Base-by-base conservation (phyloP, 1,284 basidiomycete species). In the Neotropicomus parvogracilis region DNA sequence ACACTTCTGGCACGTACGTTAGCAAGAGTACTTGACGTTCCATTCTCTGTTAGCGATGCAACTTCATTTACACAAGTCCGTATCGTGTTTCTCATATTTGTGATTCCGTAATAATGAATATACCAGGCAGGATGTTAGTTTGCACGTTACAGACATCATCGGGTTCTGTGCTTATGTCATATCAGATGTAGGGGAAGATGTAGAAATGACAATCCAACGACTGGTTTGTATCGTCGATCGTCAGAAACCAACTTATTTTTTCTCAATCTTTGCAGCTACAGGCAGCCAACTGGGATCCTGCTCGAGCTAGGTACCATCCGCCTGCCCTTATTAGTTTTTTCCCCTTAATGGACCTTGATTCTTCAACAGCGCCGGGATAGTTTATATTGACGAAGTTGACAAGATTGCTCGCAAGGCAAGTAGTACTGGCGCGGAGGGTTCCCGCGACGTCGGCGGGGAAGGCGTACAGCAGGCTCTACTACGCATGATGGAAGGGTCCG, bases 341-440 rank as follows among this genome's bases (percentile, higher is more conserved):
- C n/a, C n/a, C n/a, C n/a, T n/a, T n/a, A n/a, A 10, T 39, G 11
- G 17, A 53, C 28, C 45, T 52, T 16, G 62, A 41, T 10, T 32
- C 14, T 40, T 34, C 19, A 42, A 36, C 32, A 92, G 90, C 59
- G 82, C 83, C 59, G 93, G 93, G 4, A 97, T 98, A 50, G 85
- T 97, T 17, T 95, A 95, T 65, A 95, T 98, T 44, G 95, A 98
- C 61, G 95, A 98, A 71, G 75, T 95, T 2, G 95, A 98, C 71
- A 98, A 97, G 71, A 83, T 97, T 46, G 88, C 90, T 3, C 78
- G 85, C 32, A 86, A 83, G 49, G 72, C 78, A 6, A 70, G 68
- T n/a, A 68, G 75, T 21, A 74, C 77, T 11, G 84, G 87, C 12
- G 70, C 72, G 19, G 87, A 90, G 58, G 79, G 85, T 4, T 85